A percentile compares a stretch with the other conserved stretches of the same genome.
Evolutionary conservation across 2,329 filamentous ascomycete species (phyloP).

Genomic region (Stachybotrys echinatus): DNA sequence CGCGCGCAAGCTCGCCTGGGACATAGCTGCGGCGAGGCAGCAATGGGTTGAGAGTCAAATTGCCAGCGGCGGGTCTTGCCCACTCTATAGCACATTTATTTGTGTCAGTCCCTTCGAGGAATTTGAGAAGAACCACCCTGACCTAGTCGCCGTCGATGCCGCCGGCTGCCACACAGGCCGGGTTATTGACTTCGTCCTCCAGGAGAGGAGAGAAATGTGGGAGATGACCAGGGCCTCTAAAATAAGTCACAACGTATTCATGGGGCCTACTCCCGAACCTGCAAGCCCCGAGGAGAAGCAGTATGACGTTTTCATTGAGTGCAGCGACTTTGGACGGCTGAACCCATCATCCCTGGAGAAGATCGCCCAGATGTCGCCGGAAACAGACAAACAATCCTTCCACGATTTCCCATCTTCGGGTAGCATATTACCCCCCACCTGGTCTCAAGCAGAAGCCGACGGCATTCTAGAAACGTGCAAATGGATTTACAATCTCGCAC

Average conservation of each 20-base stretch:
- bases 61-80: conserved; percentile 45
- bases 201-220: conserved; percentile 89
- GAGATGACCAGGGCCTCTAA: conserved; percentile 85
- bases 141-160: conserved; percentile 72
- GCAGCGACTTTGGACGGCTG: conserved; percentile 76
- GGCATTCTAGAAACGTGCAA: conserved; percentile 80
- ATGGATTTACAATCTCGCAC: conserved; percentile 82
- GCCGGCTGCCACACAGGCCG: conserved; percentile 67
- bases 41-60: conserved; percentile 66
- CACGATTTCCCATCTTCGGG: conserved; percentile 89
- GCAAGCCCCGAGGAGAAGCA: conserved; percentile 49
- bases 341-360: conserved; percentile 61
- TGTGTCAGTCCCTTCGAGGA: conserved; percentile 57
- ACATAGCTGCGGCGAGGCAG: conserved; percentile 70
- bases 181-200: conserved; percentile 82
- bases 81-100: conserved; percentile 82
- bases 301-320: conserved; percentile 87
- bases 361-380: conserved; percentile 52
- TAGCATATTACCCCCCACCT: conserved; percentile 81
- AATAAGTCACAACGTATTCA: conserved; percentile 83
- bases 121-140: conserved; percentile 65
- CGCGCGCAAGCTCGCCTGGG: conserved; percentile 59
- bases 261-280: conserved; percentile 79
- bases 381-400: conserved; percentile 26
- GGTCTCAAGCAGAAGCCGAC: conserved; percentile 77